Percentiles rank a stretch among this genome's conserved stretches.
phyloP scores from a whole-genome alignment of 768 basidiomycete species.

The Lyophyllum atratum region DNA sequence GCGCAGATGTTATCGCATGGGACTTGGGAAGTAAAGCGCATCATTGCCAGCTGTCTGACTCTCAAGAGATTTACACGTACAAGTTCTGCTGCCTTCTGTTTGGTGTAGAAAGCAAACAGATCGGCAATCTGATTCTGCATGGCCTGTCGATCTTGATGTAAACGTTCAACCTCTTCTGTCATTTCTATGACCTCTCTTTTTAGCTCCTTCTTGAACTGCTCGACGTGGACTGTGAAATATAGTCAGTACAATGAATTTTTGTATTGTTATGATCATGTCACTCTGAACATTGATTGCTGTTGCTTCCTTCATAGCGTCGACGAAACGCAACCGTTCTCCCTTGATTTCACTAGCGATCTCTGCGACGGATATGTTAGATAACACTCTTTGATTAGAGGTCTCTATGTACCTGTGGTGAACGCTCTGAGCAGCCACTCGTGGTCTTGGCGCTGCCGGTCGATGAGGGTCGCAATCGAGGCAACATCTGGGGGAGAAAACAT shows the following conservation, averaged over 20 bases:
- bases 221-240: slow-evolving; percentile 66
- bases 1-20: neutral
- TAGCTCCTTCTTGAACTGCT: slow-evolving; percentile 84
- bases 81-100: slow-evolving; percentile 47
- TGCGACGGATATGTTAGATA: slow-evolving; percentile 24
- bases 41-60: neutral
- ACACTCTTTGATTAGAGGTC: neutral
- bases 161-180: slow-evolving; percentile 70
- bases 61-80: slow-evolving; percentile 1
- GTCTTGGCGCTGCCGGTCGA: slow-evolving; percentile 71
- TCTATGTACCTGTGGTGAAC: slow-evolving; percentile 57
- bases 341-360: slow-evolving; percentile 84
- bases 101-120: slow-evolving; percentile 70
- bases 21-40: neutral
- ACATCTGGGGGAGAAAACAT: slow-evolving; percentile 2
- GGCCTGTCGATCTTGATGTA: slow-evolving; percentile 64
- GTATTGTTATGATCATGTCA: slow-evolving; percentile 28
- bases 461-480: slow-evolving; percentile 48
- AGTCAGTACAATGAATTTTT: neutral
- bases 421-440: slow-evolving; percentile 71
- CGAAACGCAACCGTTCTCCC: slow-evolving; percentile 82
- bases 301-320: slow-evolving; percentile 95
- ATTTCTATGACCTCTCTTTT: slow-evolving; percentile 72
- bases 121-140: slow-evolving; percentile 75
- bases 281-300: slow-evolving; percentile 86